These are phyloP conservation scores for Colletotrichum tofieldiae DNA, from an alignment of 2,329 filamentous ascomycete genomes.

Conservation along the genomic window DNA sequence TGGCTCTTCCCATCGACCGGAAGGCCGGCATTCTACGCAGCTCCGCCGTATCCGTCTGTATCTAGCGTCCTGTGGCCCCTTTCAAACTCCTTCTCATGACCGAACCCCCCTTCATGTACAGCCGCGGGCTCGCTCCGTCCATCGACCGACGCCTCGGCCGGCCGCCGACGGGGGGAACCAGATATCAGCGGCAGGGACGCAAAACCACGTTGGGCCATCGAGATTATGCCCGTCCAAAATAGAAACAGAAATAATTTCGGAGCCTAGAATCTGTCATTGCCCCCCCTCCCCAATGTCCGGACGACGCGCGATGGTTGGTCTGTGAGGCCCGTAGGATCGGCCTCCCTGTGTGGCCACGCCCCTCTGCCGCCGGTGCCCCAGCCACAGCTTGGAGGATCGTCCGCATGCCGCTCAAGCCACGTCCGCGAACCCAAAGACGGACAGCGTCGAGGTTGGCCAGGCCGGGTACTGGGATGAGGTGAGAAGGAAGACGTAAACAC, in stretches of 20 bases:
- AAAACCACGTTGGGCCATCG: neutral
- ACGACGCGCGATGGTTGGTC: constrained; percentile 33
- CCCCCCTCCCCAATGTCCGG: constrained; percentile 15
- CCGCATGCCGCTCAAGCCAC: constrained; percentile 36
- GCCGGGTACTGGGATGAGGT: constrained; percentile 30
- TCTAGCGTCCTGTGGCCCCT: neutral
- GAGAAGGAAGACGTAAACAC: constrained; percentile 17
- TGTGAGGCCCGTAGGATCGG: constrained; percentile 28
- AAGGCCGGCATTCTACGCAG: neutral
- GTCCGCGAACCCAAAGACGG: neutral
- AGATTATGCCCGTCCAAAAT: constrained; percentile 28
- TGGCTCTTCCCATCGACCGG: constrained; percentile 4
- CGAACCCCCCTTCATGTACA: neutral
- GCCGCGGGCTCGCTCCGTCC: neutral
- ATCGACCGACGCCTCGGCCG: neutral
- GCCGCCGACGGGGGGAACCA: neutral
- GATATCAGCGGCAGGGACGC: neutral
- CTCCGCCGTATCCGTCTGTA: neutral
- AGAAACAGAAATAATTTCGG: constrained; percentile 33
- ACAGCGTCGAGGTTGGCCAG: constrained; percentile 2
- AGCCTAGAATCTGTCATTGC: constrained; percentile 37
- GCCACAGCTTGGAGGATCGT: constrained; percentile 37
- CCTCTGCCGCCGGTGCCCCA: constrained; percentile 23
- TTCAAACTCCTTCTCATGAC: neutral
- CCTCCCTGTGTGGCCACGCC: constrained; percentile 36